These are phyloP conservation scores for Cerrena zonata DNA, from an alignment of 1,284 basidiomycete genomes.

Conservation along the genomic window DNA sequence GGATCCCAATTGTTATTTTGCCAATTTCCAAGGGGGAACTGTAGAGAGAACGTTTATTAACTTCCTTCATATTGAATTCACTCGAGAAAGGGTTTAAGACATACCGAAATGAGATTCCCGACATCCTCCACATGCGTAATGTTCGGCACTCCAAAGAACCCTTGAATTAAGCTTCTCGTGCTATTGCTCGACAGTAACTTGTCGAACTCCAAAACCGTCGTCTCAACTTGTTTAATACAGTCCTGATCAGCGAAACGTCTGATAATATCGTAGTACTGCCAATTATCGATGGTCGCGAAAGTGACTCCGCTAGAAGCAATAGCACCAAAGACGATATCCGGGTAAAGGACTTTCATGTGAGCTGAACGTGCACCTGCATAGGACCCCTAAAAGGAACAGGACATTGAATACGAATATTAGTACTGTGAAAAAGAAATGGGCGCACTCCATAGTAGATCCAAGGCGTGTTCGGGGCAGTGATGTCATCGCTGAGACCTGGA, in stretches of 20 bases:
- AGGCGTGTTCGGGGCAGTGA: slow-evolving; percentile 62
- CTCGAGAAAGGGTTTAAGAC: slow-evolving; percentile 10
- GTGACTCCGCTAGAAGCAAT: slow-evolving; percentile 82
- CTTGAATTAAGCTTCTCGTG: slow-evolving; percentile 49
- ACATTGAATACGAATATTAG: background rate
- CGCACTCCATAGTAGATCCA: slow-evolving; percentile 89
- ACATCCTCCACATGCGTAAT: slow-evolving; percentile 73
- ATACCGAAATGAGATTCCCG: slow-evolving; percentile 54
- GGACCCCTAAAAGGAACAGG: slow-evolving; percentile 47
- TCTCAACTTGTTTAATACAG: slow-evolving; percentile 66
- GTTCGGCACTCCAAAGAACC: slow-evolving; percentile 61
- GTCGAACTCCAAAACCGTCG: slow-evolving; percentile 58
- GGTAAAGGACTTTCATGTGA: slow-evolving; percentile 81
- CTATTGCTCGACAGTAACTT: slow-evolving; percentile 40
- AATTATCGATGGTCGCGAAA: slow-evolving; percentile 62
- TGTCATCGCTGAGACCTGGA: slow-evolving; percentile 56
- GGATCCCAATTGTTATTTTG: slow-evolving; percentile 73
- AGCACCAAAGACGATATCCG: slow-evolving; percentile 80
- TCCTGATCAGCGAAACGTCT: slow-evolving; percentile 60
- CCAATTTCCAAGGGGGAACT: slow-evolving; percentile 43
- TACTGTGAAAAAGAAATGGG: background rate
- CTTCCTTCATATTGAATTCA: background rate
- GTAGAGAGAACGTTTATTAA: background rate
- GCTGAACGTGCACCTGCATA: slow-evolving; percentile 90
- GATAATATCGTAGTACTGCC: slow-evolving; percentile 84